Conservation (phyloP, 768 basidiomycete genomes). For the Psilocybe cyanescens region DNA sequence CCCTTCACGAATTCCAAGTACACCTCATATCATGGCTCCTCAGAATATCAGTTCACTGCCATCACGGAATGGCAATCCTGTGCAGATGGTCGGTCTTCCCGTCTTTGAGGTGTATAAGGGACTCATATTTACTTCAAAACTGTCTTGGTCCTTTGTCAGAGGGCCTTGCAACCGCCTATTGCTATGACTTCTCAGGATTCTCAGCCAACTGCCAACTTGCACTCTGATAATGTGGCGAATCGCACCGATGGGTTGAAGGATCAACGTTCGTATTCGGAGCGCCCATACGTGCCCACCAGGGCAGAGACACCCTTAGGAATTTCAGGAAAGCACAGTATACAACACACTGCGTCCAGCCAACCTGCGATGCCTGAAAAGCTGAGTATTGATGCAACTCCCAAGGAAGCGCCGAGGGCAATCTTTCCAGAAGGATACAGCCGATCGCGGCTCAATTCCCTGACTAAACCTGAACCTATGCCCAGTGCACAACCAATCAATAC, state of each 20-base stretch:
- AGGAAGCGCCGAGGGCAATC: not conserved
- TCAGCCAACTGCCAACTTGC: not conserved
- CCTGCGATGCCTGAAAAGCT: not conserved
- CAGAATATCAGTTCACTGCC: constrained; percentile 1
- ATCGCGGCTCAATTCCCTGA: constrained; percentile 2
- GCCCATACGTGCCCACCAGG: not conserved
- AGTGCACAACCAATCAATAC: not conserved
- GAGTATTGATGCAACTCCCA: not conserved
- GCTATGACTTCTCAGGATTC: not conserved
- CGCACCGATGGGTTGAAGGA: constrained; percentile 1
- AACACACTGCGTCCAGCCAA: not conserved
- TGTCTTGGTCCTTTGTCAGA: not conserved
- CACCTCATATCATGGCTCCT: not conserved
- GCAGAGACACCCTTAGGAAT: not conserved
- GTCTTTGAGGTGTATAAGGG: not conserved
- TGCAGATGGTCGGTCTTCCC: constrained; percentile 10
- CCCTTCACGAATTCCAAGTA: constrained; percentile 9
- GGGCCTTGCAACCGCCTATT: not conserved
- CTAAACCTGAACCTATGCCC: not conserved
- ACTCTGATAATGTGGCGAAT: not conserved
- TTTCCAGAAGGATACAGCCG: constrained; percentile 1
- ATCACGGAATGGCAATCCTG: not conserved
- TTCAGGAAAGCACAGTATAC: not conserved
- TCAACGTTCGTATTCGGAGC: not conserved
- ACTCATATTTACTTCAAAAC: not conserved